Base-by-base conservation (phyloP, 2,329 filamentous ascomycete genomes). In the Stagonosporopsis chrysanthemi region DNA sequence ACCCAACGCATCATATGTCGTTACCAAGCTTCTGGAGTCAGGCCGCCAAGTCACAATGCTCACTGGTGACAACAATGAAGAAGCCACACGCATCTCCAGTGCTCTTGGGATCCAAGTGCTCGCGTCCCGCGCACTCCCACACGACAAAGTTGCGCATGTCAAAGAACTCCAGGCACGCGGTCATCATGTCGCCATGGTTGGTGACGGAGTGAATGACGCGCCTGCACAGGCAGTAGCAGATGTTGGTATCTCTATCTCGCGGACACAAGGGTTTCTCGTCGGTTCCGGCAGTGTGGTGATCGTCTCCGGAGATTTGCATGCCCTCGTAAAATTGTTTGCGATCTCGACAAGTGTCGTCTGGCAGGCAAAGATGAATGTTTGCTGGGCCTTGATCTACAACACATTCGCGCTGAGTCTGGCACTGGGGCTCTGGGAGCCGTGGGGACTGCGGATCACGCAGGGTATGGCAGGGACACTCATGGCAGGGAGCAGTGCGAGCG, bases 201-300 rank as follows among this genome's bases (percentile, higher is more conserved):
- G 57, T 22, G 57, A 56, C 23, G 52, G 52, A 6, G 38, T 56
- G 4, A 60, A 60, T 22, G 57, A 56, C 28, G 29, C 44, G 1
- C 39, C 52, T 8, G 57, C 57, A 6, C 52, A 56, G 33, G 52
- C 48, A 22, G 41, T 29, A 29, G 57, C 57, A 4, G 44, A 56
- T 22, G 52, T 60, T 2, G 57, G 57, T 11, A 29, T 60, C 11
- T 56, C 47, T n/a, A 46, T 56, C 35, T 60, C 57, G 8, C 38
- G 43, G 6, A 38, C 47, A 11, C 57, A 60, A 33, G 57, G 48
- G 2, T 56, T 28, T 19, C 42, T 60, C n/a, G 24, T 47, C 14
- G 38, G 57, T 26, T 42, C 48, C 12, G 52, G 39, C 3, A 60
- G 47, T 33, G 52, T 60, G 6, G 23, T 56, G 17, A 46, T 60